These are phyloP conservation scores for Melaleuca quinquenervia DNA, from an alignment of 345 rosid genomes.

Conservation along the genomic window DNA sequence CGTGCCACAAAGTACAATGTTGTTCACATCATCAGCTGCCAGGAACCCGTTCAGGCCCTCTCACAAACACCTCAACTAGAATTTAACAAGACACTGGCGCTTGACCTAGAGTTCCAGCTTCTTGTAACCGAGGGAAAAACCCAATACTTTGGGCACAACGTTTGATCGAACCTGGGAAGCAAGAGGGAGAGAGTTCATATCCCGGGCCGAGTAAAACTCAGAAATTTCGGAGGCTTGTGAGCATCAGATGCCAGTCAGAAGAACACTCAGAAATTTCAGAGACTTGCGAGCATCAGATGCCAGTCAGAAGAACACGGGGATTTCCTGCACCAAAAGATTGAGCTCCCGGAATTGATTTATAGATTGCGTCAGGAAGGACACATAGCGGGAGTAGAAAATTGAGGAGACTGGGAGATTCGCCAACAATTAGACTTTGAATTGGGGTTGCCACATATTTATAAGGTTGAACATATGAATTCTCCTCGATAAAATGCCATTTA, in stretches of 20 bases:
- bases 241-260: no score
- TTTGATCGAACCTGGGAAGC: neutral
- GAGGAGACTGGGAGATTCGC: neutral
- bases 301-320: no score
- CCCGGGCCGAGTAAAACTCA: neutral
- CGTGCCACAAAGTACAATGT: no score
- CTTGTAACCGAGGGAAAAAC: neutral
- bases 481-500: neutral
- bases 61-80: no score
- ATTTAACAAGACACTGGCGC: no score
- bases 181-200: neutral
- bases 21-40: no score
- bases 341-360: no score
- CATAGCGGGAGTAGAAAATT: neutral
- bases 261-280: neutral
- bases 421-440: neutral
- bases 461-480: neutral
- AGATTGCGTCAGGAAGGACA: neutral
- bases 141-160: neutral
- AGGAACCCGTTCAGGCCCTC: no score
- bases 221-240: neutral
- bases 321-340: no score
- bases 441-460: neutral
- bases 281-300: neutral
- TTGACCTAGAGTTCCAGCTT: no score